Base-by-base conservation (phyloP, 2,329 filamentous ascomycete species). In the Aspergillus ustus region DNA sequence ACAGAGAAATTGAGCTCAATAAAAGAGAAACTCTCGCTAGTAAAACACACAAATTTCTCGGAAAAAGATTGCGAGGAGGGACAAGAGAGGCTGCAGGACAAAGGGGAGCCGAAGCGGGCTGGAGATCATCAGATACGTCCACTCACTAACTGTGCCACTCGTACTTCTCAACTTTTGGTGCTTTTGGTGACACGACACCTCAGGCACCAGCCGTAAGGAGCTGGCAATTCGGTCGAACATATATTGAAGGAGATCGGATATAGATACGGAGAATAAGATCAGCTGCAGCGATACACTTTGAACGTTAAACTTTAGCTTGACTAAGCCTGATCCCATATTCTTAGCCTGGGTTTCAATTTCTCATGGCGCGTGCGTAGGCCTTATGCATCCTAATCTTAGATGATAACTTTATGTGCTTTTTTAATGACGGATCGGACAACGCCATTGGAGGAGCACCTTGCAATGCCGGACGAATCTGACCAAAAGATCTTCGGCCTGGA, bases 61-160 rank as follows among this genome's bases (percentile, higher is more conserved):
- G 45, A 50, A 57, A 50, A 43, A 28, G 19, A 22, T 50, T 57
- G 46, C 54, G 54, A 49, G 29, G 29, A 22, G 31, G n/a, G 46
- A 43, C 54, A n/a, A 25, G n/a, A 40, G 34, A 43, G 31, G 45
- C 45, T 40, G 44, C 45, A 49, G 44, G 25, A 37, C 29, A 22
- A 44, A 22, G n/a, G 19, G 9, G 43, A 45, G 17, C 20, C 45
- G 45, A 19, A 29, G 53, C n/a, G n/a, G 44, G 31, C 15, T 11
- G 20, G 19, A 56, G 44, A 49, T 49, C 22, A 22, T 50, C 19
- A 13, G 44, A 28, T 17, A 43, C 43, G 20, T 28, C 20, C 34
- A 49, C 37, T 29, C 40, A 44, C 11, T 7, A 7, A 44, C 19
- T 45, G 43, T 7, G 43, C 6, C 20, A n/a, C 20, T 15, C 45